Base-by-base conservation (phyloP, 768 basidiomycete genomes). In the Tulasnella sp. region DNA sequence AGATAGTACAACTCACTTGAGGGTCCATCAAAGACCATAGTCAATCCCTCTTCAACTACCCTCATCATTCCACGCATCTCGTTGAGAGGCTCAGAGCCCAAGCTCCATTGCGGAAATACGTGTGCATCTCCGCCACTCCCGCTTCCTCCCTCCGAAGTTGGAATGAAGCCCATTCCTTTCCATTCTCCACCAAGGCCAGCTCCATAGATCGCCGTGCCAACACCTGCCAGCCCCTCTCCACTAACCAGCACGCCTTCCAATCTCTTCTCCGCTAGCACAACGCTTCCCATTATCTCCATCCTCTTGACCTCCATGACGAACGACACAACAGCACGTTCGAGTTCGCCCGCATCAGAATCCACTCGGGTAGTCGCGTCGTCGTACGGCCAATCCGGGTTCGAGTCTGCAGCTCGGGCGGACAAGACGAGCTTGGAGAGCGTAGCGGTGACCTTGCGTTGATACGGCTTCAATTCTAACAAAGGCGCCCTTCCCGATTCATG, bases 371-470 rank as follows among this genome's bases (percentile, higher is more conserved):
- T 76, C 75, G 64, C 81, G 64, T 79, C 80, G 77, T 67, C 79
- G 19, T 45, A 72, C 11, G 80, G 79, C 71, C 74, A 81, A 45
- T 81, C 80, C 4, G 81, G 79, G 3, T 78, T 73, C 29, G 80
- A 77, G 54, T 81, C 79, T 3, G 93, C 91, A 0, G 96, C 94
- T 70, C 97, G 91, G n/a, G 93, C 90, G 9, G 92, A 93, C 2
- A 97, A 88, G 38, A 97, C 93, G 37, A 98, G 86, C 81, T 96
- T 91, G 25, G 93, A 96, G 11, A 97, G 85, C 0, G 94, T 94
- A 9, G 94, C 93, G 1, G 94, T 93, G 39, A 97, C 91, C 80
- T 93, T 93, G 72, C 93, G 87, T 76, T 94, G 93, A 0, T 90
- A 89, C 8, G 91, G 91, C 82, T 94, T 94, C 58, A 94, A 85